Percentiles rank a stretch among this genome's conserved stretches.
phyloP scores from a whole-genome alignment of 75 land plant species.

The Selaginella tamariscina region DNA sequence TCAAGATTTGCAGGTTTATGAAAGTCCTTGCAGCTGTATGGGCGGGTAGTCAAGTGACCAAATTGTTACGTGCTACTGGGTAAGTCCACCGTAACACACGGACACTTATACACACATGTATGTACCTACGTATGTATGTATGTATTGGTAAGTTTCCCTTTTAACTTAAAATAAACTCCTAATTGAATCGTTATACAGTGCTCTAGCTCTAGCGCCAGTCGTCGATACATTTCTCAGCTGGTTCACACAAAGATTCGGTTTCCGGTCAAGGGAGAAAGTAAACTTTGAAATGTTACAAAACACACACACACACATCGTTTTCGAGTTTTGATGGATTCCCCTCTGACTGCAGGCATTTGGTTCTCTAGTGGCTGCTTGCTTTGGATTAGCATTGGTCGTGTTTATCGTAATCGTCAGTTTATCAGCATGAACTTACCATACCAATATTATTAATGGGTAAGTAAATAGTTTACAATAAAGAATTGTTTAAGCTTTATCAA shows the following conservation, averaged over 20 bases:
- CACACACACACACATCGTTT: not conserved
- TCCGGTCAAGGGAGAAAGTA: slow-evolving; percentile 58
- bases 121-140: not conserved
- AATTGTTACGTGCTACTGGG: slow-evolving; percentile 67
- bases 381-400: slow-evolving; percentile 37
- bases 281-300: not conserved
- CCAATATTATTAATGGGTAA: too few relatives aligned
- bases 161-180: too few relatives aligned
- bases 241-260: slow-evolving; percentile 49
- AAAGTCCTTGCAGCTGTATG: slow-evolving; percentile 77
- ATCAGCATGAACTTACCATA: slow-evolving; percentile 29
- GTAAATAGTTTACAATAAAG: too few relatives aligned
- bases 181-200: slow-evolving; percentile 33
- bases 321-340: not conserved
- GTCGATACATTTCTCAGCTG: slow-evolving; percentile 67
- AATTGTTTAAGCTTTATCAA: too few relatives aligned
- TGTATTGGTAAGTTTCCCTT: too few relatives aligned
- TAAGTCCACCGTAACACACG: slow-evolving; percentile 9
- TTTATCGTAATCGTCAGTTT: slow-evolving; percentile 40
- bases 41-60: slow-evolving; percentile 89
- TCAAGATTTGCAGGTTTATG: slow-evolving; percentile 42
- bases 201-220: slow-evolving; percentile 74
- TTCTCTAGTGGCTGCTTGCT: slow-evolving; percentile 40
- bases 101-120: not conserved
- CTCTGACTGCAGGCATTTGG: slow-evolving; percentile 44